A percentile compares a stretch with the other conserved stretches of the same genome.
Evolutionary conservation across 768 basidiomycete genomes (phyloP).

Genomic region (Mrakia blollopis): DNA sequence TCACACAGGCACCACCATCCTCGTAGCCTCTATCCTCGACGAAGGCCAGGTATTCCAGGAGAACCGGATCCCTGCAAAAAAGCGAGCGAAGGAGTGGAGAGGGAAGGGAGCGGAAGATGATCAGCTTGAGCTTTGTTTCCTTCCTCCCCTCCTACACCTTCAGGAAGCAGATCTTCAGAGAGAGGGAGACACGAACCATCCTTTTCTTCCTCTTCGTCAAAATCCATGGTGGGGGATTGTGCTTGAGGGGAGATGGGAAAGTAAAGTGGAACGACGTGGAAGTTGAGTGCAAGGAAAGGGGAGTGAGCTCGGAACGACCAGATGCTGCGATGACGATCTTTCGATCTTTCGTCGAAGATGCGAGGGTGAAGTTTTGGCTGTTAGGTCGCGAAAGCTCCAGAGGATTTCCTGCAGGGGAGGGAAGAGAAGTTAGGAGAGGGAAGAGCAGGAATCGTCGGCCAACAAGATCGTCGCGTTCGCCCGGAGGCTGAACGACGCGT

Average conservation of each 20-base stretch:
- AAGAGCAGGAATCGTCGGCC: no score
- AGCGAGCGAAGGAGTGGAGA: no score
- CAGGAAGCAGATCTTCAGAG: background rate
- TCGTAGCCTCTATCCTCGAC: no score
- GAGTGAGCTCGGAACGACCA: no score
- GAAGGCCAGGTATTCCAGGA: no score
- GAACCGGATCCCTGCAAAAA: conserved; percentile 68
- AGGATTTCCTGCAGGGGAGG: no score
- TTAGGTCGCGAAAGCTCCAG: no score
- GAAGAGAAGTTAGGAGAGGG: no score
- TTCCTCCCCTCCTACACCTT: background rate
- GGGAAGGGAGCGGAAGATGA: background rate
- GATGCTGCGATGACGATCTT: background rate
- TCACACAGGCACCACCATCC: conserved; percentile 88
- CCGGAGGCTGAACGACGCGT: no score
- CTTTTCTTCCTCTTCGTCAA: conserved; percentile 33
- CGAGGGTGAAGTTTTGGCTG: background rate
- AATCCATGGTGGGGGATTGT: conserved; percentile 23
- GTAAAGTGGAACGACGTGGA: background rate
- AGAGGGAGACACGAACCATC: conserved; percentile 16
- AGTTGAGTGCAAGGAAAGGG: no score
- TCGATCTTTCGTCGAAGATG: background rate
- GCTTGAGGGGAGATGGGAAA: background rate
- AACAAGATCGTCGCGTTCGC: no score
- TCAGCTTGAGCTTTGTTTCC: background rate